phyloP scores from a whole-genome alignment of 306 rosid genomes.

The Quercus rubra region DNA sequence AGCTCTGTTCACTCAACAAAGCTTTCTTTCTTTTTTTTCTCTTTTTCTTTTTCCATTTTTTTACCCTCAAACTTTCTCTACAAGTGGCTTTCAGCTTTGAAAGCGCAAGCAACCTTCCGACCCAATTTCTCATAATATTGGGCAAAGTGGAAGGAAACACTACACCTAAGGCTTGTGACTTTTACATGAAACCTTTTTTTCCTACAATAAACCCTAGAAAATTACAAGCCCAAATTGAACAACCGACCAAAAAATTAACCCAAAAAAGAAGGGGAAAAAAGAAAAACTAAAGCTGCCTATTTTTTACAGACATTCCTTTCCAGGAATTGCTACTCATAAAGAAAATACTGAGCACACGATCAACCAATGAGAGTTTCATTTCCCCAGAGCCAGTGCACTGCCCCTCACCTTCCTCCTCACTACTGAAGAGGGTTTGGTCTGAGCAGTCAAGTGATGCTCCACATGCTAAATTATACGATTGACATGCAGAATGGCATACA shows the following conservation, averaged over 20 bases:
- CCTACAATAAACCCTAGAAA: constrained; percentile 44
- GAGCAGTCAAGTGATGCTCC: constrained; percentile 97
- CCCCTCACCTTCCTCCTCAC: constrained; percentile 66
- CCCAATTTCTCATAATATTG: constrained; percentile 59
- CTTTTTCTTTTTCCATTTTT: constrained; percentile 29
- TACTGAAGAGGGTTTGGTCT: constrained; percentile 89
- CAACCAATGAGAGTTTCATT: constrained; percentile 64
- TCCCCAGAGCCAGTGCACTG: constrained; percentile 92
- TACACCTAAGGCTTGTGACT: constrained; percentile 47
- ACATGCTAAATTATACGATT: constrained; percentile 86
- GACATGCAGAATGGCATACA: constrained; percentile 90
- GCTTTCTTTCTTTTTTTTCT: background rate
- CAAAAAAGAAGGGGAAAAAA: background rate
- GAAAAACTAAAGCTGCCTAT: constrained; percentile 47
- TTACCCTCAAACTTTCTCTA: constrained; percentile 48
- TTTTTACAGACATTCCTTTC: constrained; percentile 61
- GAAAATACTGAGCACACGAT: constrained; percentile 45
- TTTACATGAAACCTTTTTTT: constrained; percentile 26
- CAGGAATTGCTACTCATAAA: constrained; percentile 57
- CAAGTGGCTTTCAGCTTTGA: constrained; percentile 67
- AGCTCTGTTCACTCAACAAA: constrained; percentile 29
- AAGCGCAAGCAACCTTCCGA: constrained; percentile 50
- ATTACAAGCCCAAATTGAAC: constrained; percentile 39
- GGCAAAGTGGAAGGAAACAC: constrained; percentile 48
- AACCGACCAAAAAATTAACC: background rate